Conservation (phyloP, 2,329 filamentous ascomycete genomes). For the Diaporthe aspalathi region DNA sequence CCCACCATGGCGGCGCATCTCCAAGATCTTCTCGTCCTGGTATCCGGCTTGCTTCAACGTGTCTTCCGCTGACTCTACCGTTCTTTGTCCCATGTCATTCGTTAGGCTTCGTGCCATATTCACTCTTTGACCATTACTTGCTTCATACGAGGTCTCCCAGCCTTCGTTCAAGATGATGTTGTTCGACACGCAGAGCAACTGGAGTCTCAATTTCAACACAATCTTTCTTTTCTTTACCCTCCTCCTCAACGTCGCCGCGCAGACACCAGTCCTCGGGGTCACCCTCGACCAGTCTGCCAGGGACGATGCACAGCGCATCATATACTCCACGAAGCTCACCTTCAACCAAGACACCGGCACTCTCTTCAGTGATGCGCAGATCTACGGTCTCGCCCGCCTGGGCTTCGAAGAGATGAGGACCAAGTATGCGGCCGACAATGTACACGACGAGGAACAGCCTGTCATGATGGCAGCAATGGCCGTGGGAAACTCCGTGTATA, state of each 20-base stretch:
- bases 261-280: neutral
- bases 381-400: slow-evolving; percentile 11
- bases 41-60: neutral
- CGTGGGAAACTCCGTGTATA: neutral
- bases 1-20: neutral
- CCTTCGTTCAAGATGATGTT: neutral
- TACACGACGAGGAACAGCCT: neutral
- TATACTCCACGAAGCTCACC: slow-evolving; percentile 5
- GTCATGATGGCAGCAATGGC: slow-evolving; percentile 23
- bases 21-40: neutral
- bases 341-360: slow-evolving; percentile 8
- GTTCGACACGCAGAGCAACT: neutral
- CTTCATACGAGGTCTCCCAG: neutral
- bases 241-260: slow-evolving; percentile 5
- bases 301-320: slow-evolving; percentile 5
- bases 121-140: neutral
- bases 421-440: neutral
- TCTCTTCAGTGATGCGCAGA: slow-evolving; percentile 12
- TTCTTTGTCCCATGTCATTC: neutral
- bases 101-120: neutral
- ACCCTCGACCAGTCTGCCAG: neutral
- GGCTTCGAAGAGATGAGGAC: slow-evolving; percentile 24
- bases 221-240: slow-evolving; percentile 10
- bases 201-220: slow-evolving; percentile 4
- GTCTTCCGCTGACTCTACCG: neutral